Percentiles rank a stretch among this genome's conserved stretches.
Evolutionary conservation across 768 basidiomycete genomes (phyloP).

Genomic region (Russula virescens): DNA sequence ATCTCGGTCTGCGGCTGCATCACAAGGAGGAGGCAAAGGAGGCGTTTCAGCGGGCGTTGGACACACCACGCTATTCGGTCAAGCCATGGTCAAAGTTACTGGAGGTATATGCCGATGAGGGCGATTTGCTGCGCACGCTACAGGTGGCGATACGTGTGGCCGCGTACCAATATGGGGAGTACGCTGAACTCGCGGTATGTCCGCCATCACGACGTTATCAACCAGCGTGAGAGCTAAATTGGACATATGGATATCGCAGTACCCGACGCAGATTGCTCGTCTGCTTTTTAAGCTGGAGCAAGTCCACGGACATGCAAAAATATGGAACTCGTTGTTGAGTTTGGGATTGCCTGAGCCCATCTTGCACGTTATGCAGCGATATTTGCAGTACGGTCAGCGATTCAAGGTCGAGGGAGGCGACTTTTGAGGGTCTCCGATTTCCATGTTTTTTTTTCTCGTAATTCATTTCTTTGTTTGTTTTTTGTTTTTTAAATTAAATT

Average conservation of each 20-base stretch:
- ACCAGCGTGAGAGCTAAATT: neutral
- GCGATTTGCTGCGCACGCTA: conserved; percentile 84
- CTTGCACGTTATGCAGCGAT: conserved; percentile 89
- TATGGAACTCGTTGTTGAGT: conserved; percentile 86
- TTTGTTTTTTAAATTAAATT: neutral
- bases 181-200: conserved; percentile 81
- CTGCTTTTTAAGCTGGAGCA: conserved; percentile 91
- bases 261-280: conserved; percentile 85
- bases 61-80: conserved; percentile 74
- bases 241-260: conserved; percentile 40
- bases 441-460: neutral
- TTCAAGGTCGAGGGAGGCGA: conserved; percentile 88
- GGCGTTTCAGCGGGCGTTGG: conserved; percentile 91
- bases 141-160: conserved; percentile 91
- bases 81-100: conserved; percentile 93
- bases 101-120: conserved; percentile 96
- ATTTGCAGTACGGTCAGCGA: conserved; percentile 77
- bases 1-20: conserved; percentile 85
- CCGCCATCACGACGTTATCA: conserved; percentile 5
- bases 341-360: conserved; percentile 91
- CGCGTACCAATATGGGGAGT: conserved; percentile 88
- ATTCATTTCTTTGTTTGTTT: too few relatives aligned
- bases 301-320: conserved; percentile 90
- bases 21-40: conserved; percentile 99
- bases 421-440: conserved; percentile 38